phyloP scores from a whole-genome alignment of 495 filamentous ascomycete species.

The Trichoderma reesei region DNA sequence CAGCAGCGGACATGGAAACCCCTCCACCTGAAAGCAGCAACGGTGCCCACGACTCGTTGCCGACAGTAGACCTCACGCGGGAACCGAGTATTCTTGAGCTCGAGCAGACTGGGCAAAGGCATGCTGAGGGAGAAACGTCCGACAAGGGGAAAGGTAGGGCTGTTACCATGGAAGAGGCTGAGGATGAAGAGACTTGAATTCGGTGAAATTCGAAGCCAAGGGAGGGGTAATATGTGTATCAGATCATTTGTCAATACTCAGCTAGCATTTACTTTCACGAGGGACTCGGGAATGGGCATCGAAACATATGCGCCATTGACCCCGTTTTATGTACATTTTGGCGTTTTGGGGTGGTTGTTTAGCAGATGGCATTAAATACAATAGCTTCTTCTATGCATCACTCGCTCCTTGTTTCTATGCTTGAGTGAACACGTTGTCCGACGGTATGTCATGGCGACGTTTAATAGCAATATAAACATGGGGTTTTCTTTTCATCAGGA shows the following conservation, averaged over 20 bases:
- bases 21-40: slow-evolving; percentile 7
- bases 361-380: background rate
- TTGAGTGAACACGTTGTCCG: background rate
- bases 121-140: slow-evolving; percentile 9
- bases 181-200: slow-evolving; percentile 24
- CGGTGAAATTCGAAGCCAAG: slow-evolving; percentile 19
- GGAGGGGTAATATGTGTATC: background rate
- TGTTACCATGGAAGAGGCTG: slow-evolving; percentile 32
- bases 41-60: slow-evolving; percentile 10
- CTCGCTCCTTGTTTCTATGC: background rate
- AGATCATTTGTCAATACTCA: background rate
- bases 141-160: slow-evolving; percentile 29
- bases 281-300: background rate
- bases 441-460: background rate
- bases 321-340: background rate
- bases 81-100: background rate
- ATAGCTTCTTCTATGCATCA: background rate
- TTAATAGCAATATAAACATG: background rate
- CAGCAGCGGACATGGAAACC: slow-evolving; percentile 11
- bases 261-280: background rate
- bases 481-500: background rate
- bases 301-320: background rate
- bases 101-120: slow-evolving; percentile 11
- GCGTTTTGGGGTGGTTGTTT: background rate
- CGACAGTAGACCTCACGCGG: slow-evolving; percentile 13